Conservation (phyloP, 305 asterid genomes). For the Fraxinus greggii region DNA sequence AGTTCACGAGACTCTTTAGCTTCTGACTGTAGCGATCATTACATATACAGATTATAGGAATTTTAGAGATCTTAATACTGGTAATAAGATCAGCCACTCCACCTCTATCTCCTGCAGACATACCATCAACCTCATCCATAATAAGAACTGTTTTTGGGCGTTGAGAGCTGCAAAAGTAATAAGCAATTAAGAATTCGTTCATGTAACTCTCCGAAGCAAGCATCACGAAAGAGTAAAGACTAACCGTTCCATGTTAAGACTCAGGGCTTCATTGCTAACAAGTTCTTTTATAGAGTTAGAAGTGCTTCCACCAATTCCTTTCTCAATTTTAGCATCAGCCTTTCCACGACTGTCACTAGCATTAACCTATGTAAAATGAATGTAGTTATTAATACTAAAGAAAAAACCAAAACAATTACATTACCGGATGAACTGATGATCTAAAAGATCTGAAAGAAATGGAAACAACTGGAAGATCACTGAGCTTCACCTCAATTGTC, state of each 20-base stretch:
- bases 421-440: not conserved
- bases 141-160: conserved; percentile 79
- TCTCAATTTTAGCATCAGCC: conserved; percentile 86
- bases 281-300: conserved; percentile 89
- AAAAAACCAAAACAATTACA: not conserved
- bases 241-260: conserved; percentile 66
- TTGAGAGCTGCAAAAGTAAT: conserved; percentile 54
- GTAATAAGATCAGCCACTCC: conserved; percentile 98
- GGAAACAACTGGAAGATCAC: conserved; percentile 9
- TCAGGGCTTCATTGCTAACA: conserved; percentile 73
- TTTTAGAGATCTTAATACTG: conserved; percentile 83
- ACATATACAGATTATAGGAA: conserved; percentile 95
- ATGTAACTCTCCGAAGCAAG: conserved; percentile 21
- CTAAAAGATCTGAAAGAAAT: not conserved
- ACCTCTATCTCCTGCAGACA: conserved; percentile 99
- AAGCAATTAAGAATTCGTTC: conserved; percentile 18
- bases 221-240: conserved; percentile 25
- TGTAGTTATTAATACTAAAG: not conserved
- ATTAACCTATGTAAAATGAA: conserved; percentile 62
- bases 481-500: conserved; percentile 70
- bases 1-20: conserved; percentile 90
- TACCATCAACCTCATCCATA: conserved; percentile 99
- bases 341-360: conserved; percentile 99
- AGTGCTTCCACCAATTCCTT: conserved; percentile 91
- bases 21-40: conserved; percentile 98